Conservation (phyloP, 2,329 filamentous ascomycete species). For the Aschersonia sp. region DNA sequence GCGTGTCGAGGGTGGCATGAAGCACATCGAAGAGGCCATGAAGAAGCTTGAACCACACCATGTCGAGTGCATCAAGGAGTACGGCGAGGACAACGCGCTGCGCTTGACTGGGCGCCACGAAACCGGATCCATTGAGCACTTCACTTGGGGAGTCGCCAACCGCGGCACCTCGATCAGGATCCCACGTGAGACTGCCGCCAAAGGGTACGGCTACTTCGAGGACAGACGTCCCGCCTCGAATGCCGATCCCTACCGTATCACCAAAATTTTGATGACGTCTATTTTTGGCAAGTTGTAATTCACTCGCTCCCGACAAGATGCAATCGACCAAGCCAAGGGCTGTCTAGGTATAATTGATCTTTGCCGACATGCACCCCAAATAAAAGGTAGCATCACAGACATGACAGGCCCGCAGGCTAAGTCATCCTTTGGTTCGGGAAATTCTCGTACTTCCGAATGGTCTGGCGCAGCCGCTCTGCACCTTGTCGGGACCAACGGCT, state of each 20-base stretch:
- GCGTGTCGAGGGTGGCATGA: constrained; percentile 86
- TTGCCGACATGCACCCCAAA: too few relatives aligned
- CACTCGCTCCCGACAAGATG: too few relatives aligned
- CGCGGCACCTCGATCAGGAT: constrained; percentile 90
- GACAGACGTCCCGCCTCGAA: constrained; percentile 73
- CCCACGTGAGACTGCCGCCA: constrained; percentile 67
- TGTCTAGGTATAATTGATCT: too few relatives aligned
- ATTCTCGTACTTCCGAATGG: too few relatives aligned
- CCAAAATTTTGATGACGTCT: constrained; percentile 68
- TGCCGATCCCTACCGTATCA: constrained; percentile 71
- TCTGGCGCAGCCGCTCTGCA: too few relatives aligned
- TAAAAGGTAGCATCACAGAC: too few relatives aligned
- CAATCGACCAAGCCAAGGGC: too few relatives aligned
- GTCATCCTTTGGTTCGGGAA: too few relatives aligned
- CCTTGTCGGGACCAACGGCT: too few relatives aligned
- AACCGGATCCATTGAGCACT: constrained; percentile 86
- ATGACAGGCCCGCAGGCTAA: too few relatives aligned
- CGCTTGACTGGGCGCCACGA: constrained; percentile 90
- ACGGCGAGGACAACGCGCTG: constrained; percentile 89
- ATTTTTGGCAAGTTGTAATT: constrained; percentile 23
- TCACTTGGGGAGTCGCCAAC: constrained; percentile 90
- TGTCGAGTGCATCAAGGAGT: constrained; percentile 78
- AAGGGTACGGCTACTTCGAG: constrained; percentile 93
- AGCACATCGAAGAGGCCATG: constrained; percentile 76
- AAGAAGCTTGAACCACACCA: constrained; percentile 71